phyloP scores from a whole-genome alignment of 2,329 filamentous ascomycete genomes.

The Scopulariopsis brevicaulis region DNA sequence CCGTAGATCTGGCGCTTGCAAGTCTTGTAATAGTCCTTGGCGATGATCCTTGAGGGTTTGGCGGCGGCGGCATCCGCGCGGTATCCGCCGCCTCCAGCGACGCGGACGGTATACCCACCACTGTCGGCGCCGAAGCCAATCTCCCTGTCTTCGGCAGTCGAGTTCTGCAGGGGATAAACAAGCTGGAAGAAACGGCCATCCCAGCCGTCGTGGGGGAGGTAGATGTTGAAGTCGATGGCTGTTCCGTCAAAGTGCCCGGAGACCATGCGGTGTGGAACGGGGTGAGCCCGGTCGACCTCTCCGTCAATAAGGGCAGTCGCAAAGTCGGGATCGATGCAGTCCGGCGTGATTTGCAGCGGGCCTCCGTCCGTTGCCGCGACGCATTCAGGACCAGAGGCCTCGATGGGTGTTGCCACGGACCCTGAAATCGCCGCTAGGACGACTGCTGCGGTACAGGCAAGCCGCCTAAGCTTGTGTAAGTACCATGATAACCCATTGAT shows the following conservation, averaged over 20 bases:
- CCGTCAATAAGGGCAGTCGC: slow-evolving; percentile 6
- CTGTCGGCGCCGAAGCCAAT: slow-evolving; percentile 10
- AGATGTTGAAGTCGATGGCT: slow-evolving; percentile 11
- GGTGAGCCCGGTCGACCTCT: slow-evolving; percentile 4
- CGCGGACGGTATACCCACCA: slow-evolving; percentile 10
- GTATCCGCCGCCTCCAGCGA: slow-evolving; percentile 8
- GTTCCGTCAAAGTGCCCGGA: slow-evolving; percentile 10
- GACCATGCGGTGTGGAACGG: slow-evolving; percentile 8
- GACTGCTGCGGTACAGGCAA: no score
- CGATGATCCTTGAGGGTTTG: slow-evolving; percentile 9
- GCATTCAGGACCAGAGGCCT: neutral
- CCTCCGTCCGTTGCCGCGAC: neutral
- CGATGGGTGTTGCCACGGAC: neutral
- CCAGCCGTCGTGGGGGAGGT: slow-evolving; percentile 9
- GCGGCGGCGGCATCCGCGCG: slow-evolving; percentile 12
- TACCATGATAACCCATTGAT: no score
- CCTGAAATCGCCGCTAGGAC: no score
- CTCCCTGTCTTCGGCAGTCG: slow-evolving; percentile 5
- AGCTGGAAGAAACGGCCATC: slow-evolving; percentile 11
- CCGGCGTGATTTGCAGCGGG: neutral
- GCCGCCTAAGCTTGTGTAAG: no score
- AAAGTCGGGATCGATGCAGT: slow-evolving; percentile 8
- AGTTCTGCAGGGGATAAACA: slow-evolving; percentile 9
- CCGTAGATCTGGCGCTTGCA: slow-evolving; percentile 8
- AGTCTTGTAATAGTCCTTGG: slow-evolving; percentile 7